Base-by-base conservation (phyloP, 2,329 filamentous ascomycete species). In the Bisporella sp. region DNA sequence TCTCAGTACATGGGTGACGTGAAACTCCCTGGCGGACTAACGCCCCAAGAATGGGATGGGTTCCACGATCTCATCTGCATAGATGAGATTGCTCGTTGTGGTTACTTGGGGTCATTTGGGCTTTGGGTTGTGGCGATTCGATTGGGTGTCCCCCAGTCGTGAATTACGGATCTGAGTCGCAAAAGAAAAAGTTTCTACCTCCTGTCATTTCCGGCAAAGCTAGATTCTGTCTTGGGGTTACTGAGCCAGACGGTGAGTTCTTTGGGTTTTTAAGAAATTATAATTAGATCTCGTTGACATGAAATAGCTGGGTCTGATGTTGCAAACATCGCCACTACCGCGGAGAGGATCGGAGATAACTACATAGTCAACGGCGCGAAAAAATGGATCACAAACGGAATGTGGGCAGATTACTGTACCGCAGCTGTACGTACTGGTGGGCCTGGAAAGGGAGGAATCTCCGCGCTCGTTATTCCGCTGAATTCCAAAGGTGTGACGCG, bases 361-460 rank as follows among this genome's bases (percentile, higher is more conserved):
- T 97, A 92, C 72, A 95, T 96, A 58, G 91, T 96, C 72, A 96
- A 96, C 64, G 91, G 91, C 53, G 90, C 95, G 79, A 96, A 96
- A 85, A 96, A 96, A 74, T 96, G 91, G 91, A 42, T 42, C 40
- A 42, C 40, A 7, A 96, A 96, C 72, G 91, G 91, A 64, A 82
- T 95, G 64, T 95, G 88, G 88, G 80, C 78, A 53, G 91, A 96
- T 68, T 96, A 96, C 75, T 96, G 96, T 75, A 96, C 91, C 51
- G 92, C 88, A 11, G 91, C 90, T 31, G 91, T 96, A 43, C 86
- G 91, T 53, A 96, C 92, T 4, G 89, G 90, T 51, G 85, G 82
- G 12, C 73, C 79, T 21, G 92, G 92, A 59, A 96, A 95, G 89
- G 89, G 89, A 64, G 92, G 92, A 52, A 78, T 97, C 55, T 89